These are phyloP conservation scores for Ceratobasidium sp. DNA, from an alignment of 1,284 basidiomycete genomes.

Conservation along the genomic window DNA sequence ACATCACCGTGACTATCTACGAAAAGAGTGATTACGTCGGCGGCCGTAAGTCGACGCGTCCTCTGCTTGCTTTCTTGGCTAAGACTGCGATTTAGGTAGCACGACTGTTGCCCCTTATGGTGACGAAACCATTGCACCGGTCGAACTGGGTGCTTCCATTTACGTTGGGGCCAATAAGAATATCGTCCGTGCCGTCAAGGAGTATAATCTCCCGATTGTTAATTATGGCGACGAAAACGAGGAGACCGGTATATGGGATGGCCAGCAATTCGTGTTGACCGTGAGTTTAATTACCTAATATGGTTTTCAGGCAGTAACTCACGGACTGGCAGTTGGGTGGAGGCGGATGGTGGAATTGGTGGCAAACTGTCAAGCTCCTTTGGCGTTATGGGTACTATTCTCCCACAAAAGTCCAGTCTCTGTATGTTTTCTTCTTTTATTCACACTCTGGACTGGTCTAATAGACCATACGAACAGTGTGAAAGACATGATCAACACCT, in stretches of 20 bases:
- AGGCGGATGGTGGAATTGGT: conserved; percentile 61
- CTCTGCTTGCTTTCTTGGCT: conserved; percentile 12
- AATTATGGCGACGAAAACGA: conserved; percentile 62
- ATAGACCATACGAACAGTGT: conserved; percentile 57
- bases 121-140: conserved; percentile 64
- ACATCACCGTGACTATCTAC: conserved; percentile 77
- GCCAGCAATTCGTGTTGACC: conserved; percentile 69
- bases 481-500: conserved; percentile 61
- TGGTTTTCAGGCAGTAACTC: conserved; percentile 7
- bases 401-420: conserved; percentile 62
- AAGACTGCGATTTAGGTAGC: conserved; percentile 60
- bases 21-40: conserved; percentile 79
- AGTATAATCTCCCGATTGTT: conserved; percentile 74
- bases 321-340: conserved; percentile 58
- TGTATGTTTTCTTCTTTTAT: conserved; percentile 58
- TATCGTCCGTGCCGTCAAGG: conserved; percentile 76
- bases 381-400: conserved; percentile 83
- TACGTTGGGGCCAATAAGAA: conserved; percentile 86
- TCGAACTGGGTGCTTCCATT: conserved; percentile 84
- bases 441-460: neutral
- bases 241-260: conserved; percentile 82
- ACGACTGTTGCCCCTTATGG: conserved; percentile 79
- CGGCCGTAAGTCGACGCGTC: conserved; percentile 67
- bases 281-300: conserved; percentile 55
- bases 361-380: conserved; percentile 72